Conservation (phyloP, 2,329 filamentous ascomycete species). For the Trichoderma atrobrunneum region DNA sequence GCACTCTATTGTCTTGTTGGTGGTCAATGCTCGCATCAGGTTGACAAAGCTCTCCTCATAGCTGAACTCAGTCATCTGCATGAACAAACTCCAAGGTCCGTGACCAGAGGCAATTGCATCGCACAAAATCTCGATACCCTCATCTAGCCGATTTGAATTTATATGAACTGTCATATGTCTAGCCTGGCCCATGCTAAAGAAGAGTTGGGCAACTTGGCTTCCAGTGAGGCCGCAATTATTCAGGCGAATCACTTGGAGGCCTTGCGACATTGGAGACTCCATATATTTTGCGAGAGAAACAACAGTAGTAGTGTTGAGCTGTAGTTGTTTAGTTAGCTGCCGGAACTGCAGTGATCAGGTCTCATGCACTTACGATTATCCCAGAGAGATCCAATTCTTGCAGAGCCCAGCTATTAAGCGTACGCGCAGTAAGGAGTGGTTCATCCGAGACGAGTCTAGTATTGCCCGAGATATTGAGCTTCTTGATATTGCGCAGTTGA, state of each 20-base stretch:
- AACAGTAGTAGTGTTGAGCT: constrained; percentile 51
- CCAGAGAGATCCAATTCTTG: constrained; percentile 55
- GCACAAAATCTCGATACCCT: constrained; percentile 50
- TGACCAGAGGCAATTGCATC: constrained; percentile 46
- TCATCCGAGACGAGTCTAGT: constrained; percentile 46
- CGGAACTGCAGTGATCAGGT: too few relatives aligned
- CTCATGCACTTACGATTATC: constrained; percentile 43
- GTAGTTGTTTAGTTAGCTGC: constrained; percentile 1
- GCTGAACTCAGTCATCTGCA: constrained; percentile 58
- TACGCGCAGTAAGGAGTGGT: constrained; percentile 46
- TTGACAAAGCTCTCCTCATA: constrained; percentile 51
- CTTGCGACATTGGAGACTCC: constrained; percentile 37
- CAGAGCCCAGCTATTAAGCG: constrained; percentile 44
- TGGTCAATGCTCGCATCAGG: constrained; percentile 48
- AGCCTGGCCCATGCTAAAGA: constrained; percentile 48
- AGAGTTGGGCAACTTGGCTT: constrained; percentile 47
- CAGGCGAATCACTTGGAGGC: constrained; percentile 45
- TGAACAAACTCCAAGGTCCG: constrained; percentile 49
- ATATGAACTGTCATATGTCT: constrained; percentile 49
- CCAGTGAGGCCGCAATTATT: constrained; percentile 54
- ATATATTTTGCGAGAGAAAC: constrained; percentile 47
- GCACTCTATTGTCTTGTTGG: constrained; percentile 50
- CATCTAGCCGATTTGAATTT: constrained; percentile 52
- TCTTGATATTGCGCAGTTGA: constrained; percentile 43
- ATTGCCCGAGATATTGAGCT: constrained; percentile 50